Base-by-base conservation (phyloP, 805 yeast genomes). In the Yarrowia sp. region DNA sequence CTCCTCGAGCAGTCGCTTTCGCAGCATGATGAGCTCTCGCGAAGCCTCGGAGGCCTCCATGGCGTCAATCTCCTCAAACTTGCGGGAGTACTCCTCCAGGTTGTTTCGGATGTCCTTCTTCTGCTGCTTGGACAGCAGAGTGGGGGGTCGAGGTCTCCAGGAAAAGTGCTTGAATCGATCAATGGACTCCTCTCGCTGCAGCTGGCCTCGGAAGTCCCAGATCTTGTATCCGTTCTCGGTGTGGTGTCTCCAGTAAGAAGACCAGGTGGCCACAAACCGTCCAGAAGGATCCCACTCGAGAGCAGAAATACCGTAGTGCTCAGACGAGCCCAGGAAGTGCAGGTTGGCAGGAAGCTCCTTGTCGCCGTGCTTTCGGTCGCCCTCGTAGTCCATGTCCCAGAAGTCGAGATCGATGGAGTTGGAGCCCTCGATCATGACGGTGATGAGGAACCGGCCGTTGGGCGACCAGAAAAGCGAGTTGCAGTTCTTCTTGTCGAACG, bases 111-210 rank as follows among this genome's bases (percentile, higher is more conserved):
- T 91, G 82, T 87, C 88, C 88, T 91, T 90, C 81, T 85, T 85
- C 76, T 90, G 96, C 69, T 85, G 88, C 71, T 87, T 85, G 67
- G 86, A 80, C 74, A 95, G 84, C 69, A 87, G 77, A 1, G 92
- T 82, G 19, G 83, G 84, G 61, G 99, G 99, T 80, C 99, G 87
- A 72, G 98, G 98, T 82, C 99, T 89, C 99, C 99, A 95, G 67
- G 85, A 81, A 72, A 93, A 90, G 67, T 89, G 92, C 78, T 86
- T 89, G 84, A 95, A 91, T 65, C 87, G 89, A 71, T 90, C 95
- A 67, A 90, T 76, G 24, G 82, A 76, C 73, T 92, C 96, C 71
- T 89, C 95, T 70, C 87, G 85, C 67, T 90, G 76, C 69, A 86
- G 70, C 69, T 80, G 82, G 72, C 99, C 99, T 58, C 89, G 87